These are phyloP conservation scores for Podaxis pistillaris DNA, from an alignment of 768 basidiomycete genomes.

Conservation along the genomic window DNA sequence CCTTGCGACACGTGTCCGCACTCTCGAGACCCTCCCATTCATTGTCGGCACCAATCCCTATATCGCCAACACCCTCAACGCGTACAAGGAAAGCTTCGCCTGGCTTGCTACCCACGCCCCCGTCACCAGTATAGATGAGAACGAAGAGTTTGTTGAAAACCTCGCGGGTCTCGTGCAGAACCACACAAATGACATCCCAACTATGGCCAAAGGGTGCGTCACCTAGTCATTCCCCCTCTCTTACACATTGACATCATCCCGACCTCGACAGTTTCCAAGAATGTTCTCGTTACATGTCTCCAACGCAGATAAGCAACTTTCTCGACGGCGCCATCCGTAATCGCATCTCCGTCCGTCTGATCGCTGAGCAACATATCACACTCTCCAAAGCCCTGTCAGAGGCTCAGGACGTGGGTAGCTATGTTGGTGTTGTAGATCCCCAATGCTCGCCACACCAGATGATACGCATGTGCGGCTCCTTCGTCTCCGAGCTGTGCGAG, in stretches of 20 bases:
- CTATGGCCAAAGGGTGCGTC: slow-evolving; percentile 81
- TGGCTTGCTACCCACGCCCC: slow-evolving; percentile 66
- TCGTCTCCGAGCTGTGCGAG: slow-evolving; percentile 80
- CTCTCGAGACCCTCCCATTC: slow-evolving; percentile 76
- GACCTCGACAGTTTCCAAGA: slow-evolving; percentile 69
- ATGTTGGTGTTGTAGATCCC: slow-evolving; percentile 75
- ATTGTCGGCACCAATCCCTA: slow-evolving; percentile 91
- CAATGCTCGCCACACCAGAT: slow-evolving; percentile 69
- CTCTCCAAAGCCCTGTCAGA: slow-evolving; percentile 66
- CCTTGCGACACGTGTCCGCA: slow-evolving; percentile 70
- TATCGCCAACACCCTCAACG: slow-evolving; percentile 66
- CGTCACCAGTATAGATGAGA: slow-evolving; percentile 67
- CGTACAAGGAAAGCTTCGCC: slow-evolving; percentile 69
- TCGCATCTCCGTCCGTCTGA: slow-evolving; percentile 83
- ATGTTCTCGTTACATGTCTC: slow-evolving; percentile 79
- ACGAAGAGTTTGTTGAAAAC: slow-evolving; percentile 62
- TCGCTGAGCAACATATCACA: slow-evolving; percentile 90
- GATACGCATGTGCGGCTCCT: slow-evolving; percentile 80
- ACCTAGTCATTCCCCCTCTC: background rate
- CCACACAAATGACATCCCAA: slow-evolving; percentile 87
- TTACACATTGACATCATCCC: background rate
- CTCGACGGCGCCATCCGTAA: slow-evolving; percentile 83
- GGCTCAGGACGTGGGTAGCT: slow-evolving; percentile 33
- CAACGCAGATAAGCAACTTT: slow-evolving; percentile 75
- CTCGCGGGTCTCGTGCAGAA: slow-evolving; percentile 70